These are phyloP conservation scores for Phytophthora brassicae DNA, from an alignment of 352 stramenopile species.

Conservation along the genomic window DNA sequence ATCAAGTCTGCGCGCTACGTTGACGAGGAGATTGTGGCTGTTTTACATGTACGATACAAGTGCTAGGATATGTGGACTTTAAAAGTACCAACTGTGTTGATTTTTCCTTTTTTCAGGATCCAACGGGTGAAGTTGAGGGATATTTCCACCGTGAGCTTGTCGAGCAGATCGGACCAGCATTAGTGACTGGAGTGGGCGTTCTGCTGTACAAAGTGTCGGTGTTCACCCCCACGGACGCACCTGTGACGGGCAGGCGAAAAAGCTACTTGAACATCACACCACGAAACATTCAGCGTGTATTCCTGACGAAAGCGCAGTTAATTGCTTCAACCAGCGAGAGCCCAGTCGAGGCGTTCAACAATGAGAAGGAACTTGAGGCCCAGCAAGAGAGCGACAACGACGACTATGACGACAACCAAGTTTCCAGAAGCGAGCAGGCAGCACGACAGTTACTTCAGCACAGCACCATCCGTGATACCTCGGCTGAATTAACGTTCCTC, in stretches of 20 bases:
- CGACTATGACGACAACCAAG: slow-evolving; percentile 30
- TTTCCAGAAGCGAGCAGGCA: slow-evolving; percentile 26
- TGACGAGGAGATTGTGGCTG: slow-evolving; percentile 79
- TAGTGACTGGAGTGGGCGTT: slow-evolving; percentile 50
- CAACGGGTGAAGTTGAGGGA: slow-evolving; percentile 70
- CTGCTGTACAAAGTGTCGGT: slow-evolving; percentile 73
- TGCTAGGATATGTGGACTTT: too few relatives aligned
- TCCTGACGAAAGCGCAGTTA: slow-evolving; percentile 35
- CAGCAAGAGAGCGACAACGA: slow-evolving; percentile 38
- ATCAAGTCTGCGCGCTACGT: slow-evolving; percentile 84
- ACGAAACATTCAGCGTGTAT: slow-evolving; percentile 63
- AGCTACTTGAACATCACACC: slow-evolving; percentile 77
- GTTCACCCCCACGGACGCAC: slow-evolving; percentile 59
- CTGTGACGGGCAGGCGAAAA: slow-evolving; percentile 43
- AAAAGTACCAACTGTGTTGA: not conserved
- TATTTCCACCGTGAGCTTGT: slow-evolving; percentile 85
- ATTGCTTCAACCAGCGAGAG: slow-evolving; percentile 28
- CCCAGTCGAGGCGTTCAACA: slow-evolving; percentile 57
- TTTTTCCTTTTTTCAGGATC: slow-evolving; percentile 46
- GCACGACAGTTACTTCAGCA: slow-evolving; percentile 41
- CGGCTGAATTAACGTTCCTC: slow-evolving; percentile 73
- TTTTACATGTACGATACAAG: slow-evolving; percentile 53
- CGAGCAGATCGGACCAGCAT: slow-evolving; percentile 60
- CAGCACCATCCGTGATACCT: slow-evolving; percentile 54
- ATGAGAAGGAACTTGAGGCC: slow-evolving; percentile 36